Conservation (phyloP, 2,329 filamentous ascomycete species). For the Hypoxylon sp. region DNA sequence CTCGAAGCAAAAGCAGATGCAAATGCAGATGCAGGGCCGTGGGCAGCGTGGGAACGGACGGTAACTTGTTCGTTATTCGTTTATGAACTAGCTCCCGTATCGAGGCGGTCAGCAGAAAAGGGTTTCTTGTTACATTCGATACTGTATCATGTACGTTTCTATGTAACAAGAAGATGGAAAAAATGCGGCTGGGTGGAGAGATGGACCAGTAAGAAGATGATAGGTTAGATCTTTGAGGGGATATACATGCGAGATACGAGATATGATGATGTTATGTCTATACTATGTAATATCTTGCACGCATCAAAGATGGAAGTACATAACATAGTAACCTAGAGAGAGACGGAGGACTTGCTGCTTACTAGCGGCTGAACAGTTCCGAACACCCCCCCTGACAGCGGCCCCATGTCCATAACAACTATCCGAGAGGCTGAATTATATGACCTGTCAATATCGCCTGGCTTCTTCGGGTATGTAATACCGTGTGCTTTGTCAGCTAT, state of each 20-base stretch:
- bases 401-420: background rate
- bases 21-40: conserved; percentile 9
- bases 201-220: background rate
- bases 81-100: background rate
- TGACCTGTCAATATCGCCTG: background rate
- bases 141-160: background rate
- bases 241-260: background rate
- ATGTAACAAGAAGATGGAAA: background rate
- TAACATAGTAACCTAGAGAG: too few species aligned
- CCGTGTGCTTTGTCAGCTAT: background rate
- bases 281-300: background rate
- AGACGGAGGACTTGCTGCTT: background rate
- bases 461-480: background rate
- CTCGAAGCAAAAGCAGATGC: too few species aligned
- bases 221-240: background rate
- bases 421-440: background rate
- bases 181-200: background rate
- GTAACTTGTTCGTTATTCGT: too few species aligned
- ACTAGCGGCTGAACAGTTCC: background rate
- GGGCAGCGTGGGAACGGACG: background rate
- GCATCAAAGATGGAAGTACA: too few species aligned
- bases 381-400: conserved; percentile 2
- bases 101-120: conserved; percentile 20
- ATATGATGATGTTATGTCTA: background rate
- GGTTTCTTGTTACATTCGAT: background rate